Percentiles rank a stretch among this genome's conserved stretches.
Conservation (phyloP, 2,329 filamentous ascomycete genomes). For the Intubia oerlemansii region DNA sequence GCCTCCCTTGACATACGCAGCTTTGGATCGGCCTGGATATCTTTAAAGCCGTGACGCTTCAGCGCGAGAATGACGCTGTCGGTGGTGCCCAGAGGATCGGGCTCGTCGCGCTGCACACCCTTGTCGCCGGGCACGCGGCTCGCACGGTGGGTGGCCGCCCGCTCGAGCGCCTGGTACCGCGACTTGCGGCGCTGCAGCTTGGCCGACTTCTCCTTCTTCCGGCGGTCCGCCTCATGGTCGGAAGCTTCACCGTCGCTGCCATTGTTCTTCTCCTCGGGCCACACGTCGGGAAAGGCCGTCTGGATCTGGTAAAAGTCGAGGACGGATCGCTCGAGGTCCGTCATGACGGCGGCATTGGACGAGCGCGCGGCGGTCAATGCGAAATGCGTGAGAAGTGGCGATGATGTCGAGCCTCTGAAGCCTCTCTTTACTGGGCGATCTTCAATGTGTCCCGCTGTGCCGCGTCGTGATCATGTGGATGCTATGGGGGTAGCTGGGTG, state of each 20-base stretch:
- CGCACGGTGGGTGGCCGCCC: conserved; percentile 45
- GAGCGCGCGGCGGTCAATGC: neutral
- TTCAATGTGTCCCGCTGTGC: too few species aligned
- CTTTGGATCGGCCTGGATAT: conserved; percentile 60
- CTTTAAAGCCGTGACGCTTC: conserved; percentile 49
- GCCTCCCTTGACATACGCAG: conserved; percentile 37
- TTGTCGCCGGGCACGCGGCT: conserved; percentile 40
- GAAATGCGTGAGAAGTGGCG: neutral
- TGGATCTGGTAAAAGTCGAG: conserved; percentile 80
- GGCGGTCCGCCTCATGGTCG: conserved; percentile 12
- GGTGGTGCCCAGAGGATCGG: conserved; percentile 72
- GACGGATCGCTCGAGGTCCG: conserved; percentile 54
- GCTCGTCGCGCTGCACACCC: conserved; percentile 66
- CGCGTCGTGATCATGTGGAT: too few species aligned
- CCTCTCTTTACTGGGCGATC: conserved; percentile 2
- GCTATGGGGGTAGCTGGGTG: too few species aligned
- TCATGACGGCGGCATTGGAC: conserved; percentile 29
- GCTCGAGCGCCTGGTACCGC: conserved; percentile 67
- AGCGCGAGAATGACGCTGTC: conserved; percentile 72
- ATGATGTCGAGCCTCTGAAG: neutral
- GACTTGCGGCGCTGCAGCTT: conserved; percentile 44
- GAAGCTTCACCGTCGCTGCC: conserved; percentile 37
- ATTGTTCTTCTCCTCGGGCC: conserved; percentile 66
- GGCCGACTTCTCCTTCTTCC: conserved; percentile 16
- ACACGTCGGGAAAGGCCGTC: conserved; percentile 58